Base-by-base conservation (phyloP, 1,284 basidiomycete genomes). In the Cystobasidium slooffiae region DNA sequence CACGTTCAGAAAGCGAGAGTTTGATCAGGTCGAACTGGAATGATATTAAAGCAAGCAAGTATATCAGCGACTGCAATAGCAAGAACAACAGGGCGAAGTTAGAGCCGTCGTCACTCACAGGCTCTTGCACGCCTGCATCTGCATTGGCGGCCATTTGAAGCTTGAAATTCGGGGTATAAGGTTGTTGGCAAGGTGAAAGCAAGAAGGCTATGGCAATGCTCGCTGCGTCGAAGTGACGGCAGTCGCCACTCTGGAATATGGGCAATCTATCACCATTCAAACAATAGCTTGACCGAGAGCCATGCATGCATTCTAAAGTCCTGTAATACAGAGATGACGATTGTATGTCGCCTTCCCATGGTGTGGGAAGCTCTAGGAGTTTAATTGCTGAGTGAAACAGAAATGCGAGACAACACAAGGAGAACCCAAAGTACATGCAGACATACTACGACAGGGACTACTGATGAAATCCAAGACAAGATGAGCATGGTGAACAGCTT, bases 21-120 rank as follows among this genome's bases (percentile, higher is more conserved):
- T 95, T 88, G 81, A 99, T 96, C 78, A 99, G 89, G 82, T 99
- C 97, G 84, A 99, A 99, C 93, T 79, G 89, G 87, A 77, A 89
- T 73, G 70, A 80, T 79, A 77, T 65, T 39, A 6, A 6, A 58
- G 39, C 22, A 6, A 58, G 39, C 47, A 24, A 39, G 44, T 44
- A 12, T n/a, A 22, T 49, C 20, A 58, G 72, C 49, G 31, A 39
- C 39, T n/a, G 41, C 14, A 31, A 9, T 5, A 59, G 51, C 39
- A 73, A 10, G n/a, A 39, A 37, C 37, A 63, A 24, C 24, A 5
- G 7, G 43, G 8, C 5, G 12, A 18, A 24, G 20, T 31, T 5
- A 31, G 31, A 31, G 31, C 31, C 31, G 46, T 24, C 31, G 43
- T 8, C 8, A 41, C 69, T 43, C 41, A 75, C 75, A 10, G 75